Base-by-base conservation (phyloP, 768 basidiomycete species). In the Myochromella boudieri region DNA sequence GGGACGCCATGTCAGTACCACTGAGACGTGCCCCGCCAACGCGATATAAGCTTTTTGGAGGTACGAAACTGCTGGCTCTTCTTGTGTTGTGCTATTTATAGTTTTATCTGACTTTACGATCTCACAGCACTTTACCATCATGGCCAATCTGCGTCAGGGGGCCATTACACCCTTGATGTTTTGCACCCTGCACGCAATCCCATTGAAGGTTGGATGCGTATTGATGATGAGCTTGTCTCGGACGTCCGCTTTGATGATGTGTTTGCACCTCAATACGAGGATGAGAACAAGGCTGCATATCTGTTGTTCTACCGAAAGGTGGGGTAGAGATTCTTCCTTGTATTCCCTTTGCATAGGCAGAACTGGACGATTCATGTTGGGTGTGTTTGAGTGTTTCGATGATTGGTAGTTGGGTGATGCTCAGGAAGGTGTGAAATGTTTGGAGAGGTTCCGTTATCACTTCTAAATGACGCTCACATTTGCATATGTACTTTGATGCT, bases 101-200 rank as follows among this genome's bases (percentile, higher is more conserved):
- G 29, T 21, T 25, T 44, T 24, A 24, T 31, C 49, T 25, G 36
- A 42, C 11, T 34, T 40, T 34, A 42, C 22, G 29, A 3, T 20
- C 39, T 37, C 41, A 2, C 53, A 90, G 95, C 84, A 7, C 68
- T 97, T 10, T 97, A 97, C 65, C 95, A 99, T 63, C 95, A 99
- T 55, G 95, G 95, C 2, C 71, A 76, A 22, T 89, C 90, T 6
- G 92, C 95, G 0, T 85, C 85, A 1, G 93, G 94, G 2, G 95
- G 95, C 1, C 95, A 97, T 66, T 98, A 97, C 69, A 98, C 95
- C 2, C 80, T 95, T 37, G 88, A 93, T 57, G 87, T 95, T 8
- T 70, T 95, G 2, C 85, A 91, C 55, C 87, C 86, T 11, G 53
- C 2, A 78, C 79, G 53, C 75, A 84, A 27, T 80, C 76, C 62